Evolutionary conservation across 2,329 filamentous ascomycete genomes (phyloP), one percentile per base, ranked within the genome.

Genomic region (Phaeosphaeriaceae sp.): DNA sequence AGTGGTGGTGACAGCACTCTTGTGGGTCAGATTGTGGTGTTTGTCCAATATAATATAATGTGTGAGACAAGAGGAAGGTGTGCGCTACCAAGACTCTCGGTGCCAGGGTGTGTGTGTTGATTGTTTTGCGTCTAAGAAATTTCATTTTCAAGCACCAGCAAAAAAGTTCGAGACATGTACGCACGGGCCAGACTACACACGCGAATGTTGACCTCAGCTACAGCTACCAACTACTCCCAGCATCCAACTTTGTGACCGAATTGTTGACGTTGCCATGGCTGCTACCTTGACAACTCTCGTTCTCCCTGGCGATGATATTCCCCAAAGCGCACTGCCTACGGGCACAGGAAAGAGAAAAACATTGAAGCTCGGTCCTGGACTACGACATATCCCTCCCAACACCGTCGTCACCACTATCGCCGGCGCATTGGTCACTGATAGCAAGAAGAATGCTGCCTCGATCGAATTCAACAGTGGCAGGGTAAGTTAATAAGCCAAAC

Each of bases 281-380:
- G 76, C 81, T 28, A 78, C 84, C 21, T 42, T 48, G 6, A 75
- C 79, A n/a, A 76, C 42, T 6, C 42, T 93, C 54, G 83, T 97
- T 53, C 83, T 97, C 6, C 94, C 94, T 0, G 92, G 94, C 59
- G 92, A 97, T 63, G 68, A 77, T 26, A 81, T 97, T 37, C 84
- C 90, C 50, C 72, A 82, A 1, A 79, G 83, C 20, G 75, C 83
- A 29, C 81, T 96, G 30, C 90, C 90, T 2, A 83, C 83, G 23
- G 81, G 87, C 54, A 62, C 60, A 9, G 90, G 87, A 61, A 79
- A 84, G 54, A 81, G 80, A 50, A 80, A 80, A 56, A 84, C 90
- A 32, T 79, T 96, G 56, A 90, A 89, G 47, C 82, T 97, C 20
- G 92, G 92, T 21, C 89, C 91, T 13, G 92, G 92, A 46, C 81